These are phyloP conservation scores for Silene conica DNA, from an alignment of 148 eudicot genomes.

Conservation along the genomic window DNA sequence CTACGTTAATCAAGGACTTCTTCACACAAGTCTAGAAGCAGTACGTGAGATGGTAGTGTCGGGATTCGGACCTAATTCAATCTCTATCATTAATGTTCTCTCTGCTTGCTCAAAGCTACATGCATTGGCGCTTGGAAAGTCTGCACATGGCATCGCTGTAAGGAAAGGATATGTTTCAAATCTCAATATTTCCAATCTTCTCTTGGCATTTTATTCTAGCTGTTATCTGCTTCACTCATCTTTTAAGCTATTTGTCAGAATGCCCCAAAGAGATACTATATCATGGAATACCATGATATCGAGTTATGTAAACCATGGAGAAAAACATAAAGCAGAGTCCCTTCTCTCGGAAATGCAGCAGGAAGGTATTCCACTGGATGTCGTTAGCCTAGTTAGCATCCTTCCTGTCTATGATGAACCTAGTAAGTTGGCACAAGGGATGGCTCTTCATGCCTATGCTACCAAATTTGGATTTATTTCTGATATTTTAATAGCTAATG, in stretches of 20 bases:
- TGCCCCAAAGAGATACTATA: constrained; percentile 38
- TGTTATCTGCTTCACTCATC: constrained; percentile 32
- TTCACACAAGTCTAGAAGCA: constrained; percentile 30
- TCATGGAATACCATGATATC: constrained; percentile 77
- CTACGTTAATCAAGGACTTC: constrained; percentile 36
- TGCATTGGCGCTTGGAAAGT: constrained; percentile 46
- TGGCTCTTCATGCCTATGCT: constrained; percentile 49
- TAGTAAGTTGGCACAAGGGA: constrained; percentile 37
- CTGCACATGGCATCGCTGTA: constrained; percentile 54
- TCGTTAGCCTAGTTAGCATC: constrained; percentile 50
- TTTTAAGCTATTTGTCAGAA: constrained; percentile 37
- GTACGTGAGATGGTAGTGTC: constrained; percentile 45
- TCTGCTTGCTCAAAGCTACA: constrained; percentile 50
- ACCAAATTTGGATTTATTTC: constrained; percentile 32
- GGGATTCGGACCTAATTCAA: constrained; percentile 44
- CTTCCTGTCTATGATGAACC: constrained; percentile 39
- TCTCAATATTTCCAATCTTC: constrained; percentile 45
- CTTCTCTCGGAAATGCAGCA: constrained; percentile 49
- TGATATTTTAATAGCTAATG: constrained; percentile 48
- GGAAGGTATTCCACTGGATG: constrained; percentile 44
- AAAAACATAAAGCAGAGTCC: constrained; percentile 24
- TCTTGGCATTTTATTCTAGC: constrained; percentile 53
- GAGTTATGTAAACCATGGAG: constrained; percentile 47
- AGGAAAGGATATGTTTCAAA: constrained; percentile 44
- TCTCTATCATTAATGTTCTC: constrained; percentile 50